Percentiles rank a stretch among this genome's conserved stretches.
These are phyloP conservation scores for Crithidia mellificae DNA, from an alignment of 208 protist genomes.

Conservation along the genomic window DNA sequence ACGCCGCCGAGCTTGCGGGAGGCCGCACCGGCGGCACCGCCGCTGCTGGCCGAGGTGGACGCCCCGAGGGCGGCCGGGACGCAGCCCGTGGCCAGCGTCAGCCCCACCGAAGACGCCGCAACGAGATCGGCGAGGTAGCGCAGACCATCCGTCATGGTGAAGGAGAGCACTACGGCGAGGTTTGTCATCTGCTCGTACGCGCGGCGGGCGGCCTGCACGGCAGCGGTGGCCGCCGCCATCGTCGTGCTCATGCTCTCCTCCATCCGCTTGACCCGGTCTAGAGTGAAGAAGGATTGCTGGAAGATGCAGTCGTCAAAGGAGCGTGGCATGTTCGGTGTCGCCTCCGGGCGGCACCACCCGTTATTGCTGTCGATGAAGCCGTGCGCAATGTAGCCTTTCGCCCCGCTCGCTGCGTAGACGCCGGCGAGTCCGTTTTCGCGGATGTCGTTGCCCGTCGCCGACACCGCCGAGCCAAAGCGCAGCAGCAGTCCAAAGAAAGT, in stretches of 20 bases:
- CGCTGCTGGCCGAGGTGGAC: neutral
- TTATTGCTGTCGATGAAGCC: constrained; percentile 69
- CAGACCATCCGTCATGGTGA: constrained; percentile 50
- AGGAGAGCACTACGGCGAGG: constrained; percentile 47
- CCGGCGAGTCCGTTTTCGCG: constrained; percentile 76
- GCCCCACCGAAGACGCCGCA: constrained; percentile 47
- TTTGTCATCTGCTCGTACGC: constrained; percentile 55
- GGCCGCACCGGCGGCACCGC: neutral
- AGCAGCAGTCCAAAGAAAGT: constrained; percentile 86
- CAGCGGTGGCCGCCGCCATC: neutral
- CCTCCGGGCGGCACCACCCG: constrained; percentile 56
- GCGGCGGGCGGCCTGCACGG: constrained; percentile 6
- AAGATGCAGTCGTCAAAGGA: constrained; percentile 45
- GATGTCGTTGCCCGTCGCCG: constrained; percentile 59
- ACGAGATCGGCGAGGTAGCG: constrained; percentile 60
- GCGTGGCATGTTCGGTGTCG: constrained; percentile 44
- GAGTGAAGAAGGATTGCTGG: constrained; percentile 22
- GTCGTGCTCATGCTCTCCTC: constrained; percentile 3
- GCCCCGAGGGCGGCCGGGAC: constrained; percentile 31
- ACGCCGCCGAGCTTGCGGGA: constrained; percentile 36
- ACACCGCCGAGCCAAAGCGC: constrained; percentile 63
- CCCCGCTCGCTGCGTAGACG: constrained; percentile 65
- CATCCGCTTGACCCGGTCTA: neutral
- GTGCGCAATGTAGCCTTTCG: constrained; percentile 59
- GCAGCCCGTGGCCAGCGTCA: constrained; percentile 53